A percentile compares a stretch with the other conserved stretches of the same genome.
Conservation (phyloP, 768 basidiomycete genomes). For the Leucocoprinus sp. region DNA sequence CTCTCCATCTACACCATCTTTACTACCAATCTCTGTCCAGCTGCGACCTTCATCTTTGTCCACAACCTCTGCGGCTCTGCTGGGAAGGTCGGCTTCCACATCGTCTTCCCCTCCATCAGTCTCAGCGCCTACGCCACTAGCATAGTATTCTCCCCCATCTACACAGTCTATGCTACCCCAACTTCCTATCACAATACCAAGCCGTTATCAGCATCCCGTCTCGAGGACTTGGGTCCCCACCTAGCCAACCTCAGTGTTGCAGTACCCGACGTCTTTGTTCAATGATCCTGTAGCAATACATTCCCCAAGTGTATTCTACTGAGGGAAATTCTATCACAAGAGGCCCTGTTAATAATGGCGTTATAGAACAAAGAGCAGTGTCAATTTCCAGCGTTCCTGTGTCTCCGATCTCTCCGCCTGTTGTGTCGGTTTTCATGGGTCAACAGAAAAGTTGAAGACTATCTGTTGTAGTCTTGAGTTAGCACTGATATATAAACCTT, state of each 20-base stretch:
- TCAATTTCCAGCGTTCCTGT: neutral
- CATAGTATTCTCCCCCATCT: neutral
- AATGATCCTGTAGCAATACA: neutral
- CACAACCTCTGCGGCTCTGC: no score
- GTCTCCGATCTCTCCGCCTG: neutral
- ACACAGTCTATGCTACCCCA: neutral
- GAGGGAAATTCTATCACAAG: neutral
- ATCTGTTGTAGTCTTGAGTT: neutral
- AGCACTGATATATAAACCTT: no score
- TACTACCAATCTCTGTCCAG: no score
- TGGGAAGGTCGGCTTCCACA: no score
- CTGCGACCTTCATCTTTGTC: no score
- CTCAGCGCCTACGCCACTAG: neutral
- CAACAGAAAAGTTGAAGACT: slow-evolving; percentile 5
- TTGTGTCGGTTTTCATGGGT: slow-evolving; percentile 2
- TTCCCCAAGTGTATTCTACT: neutral
- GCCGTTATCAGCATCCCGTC: neutral
- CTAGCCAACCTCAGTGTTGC: neutral
- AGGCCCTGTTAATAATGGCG: neutral
- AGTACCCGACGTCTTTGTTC: neutral
- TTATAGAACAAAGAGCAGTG: neutral
- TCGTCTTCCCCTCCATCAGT: neutral
- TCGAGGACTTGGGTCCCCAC: neutral
- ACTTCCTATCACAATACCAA: neutral
- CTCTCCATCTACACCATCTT: no score